A percentile compares a stretch with the other conserved stretches of the same genome.
phyloP scores from a whole-genome alignment of 768 basidiomycete species.

The Macrolepiota dolichaula region DNA sequence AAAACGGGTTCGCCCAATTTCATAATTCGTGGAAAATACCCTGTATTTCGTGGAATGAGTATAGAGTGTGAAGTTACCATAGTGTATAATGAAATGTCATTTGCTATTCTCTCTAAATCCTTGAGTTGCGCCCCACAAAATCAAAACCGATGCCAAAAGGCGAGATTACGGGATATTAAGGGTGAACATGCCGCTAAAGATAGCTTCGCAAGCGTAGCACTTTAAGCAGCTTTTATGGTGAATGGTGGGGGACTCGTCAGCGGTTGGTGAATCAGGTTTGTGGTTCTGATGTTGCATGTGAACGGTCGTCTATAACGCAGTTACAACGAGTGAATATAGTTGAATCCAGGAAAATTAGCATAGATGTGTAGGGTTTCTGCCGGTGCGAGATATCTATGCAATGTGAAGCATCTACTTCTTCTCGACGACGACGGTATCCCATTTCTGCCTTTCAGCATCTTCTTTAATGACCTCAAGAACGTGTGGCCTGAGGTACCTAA shows the following conservation, averaged over 20 bases:
- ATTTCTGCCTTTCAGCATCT: conserved; percentile 69
- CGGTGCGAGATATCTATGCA: not conserved
- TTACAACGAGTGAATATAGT: not conserved
- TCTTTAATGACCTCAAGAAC: conserved; percentile 73
- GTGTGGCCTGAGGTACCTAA: conserved; percentile 82
- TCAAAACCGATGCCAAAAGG: too few relatives aligned
- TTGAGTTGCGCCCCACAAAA: too few relatives aligned
- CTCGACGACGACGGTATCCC: conserved; percentile 76
- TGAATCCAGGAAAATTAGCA: conserved; percentile 1
- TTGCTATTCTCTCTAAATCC: too few relatives aligned
- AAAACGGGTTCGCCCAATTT: conserved; percentile 3
- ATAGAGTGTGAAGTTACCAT: not conserved
- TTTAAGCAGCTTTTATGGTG: not conserved
- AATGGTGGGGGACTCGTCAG: not conserved
- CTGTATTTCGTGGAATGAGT: not conserved
- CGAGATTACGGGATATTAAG: too few relatives aligned
- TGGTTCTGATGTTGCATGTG: not conserved
- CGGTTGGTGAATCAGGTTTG: not conserved
- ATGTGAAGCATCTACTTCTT: conserved; percentile 49
- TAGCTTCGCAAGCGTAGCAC: too few relatives aligned
- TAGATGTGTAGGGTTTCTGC: conserved; percentile 6
- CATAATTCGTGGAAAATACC: not conserved
- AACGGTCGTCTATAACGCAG: not conserved
- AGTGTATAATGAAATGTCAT: not conserved
- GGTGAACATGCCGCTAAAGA: too few relatives aligned